phyloP scores from a whole-genome alignment of 2,329 filamentous ascomycete species.

The Exophiala sp. region DNA sequence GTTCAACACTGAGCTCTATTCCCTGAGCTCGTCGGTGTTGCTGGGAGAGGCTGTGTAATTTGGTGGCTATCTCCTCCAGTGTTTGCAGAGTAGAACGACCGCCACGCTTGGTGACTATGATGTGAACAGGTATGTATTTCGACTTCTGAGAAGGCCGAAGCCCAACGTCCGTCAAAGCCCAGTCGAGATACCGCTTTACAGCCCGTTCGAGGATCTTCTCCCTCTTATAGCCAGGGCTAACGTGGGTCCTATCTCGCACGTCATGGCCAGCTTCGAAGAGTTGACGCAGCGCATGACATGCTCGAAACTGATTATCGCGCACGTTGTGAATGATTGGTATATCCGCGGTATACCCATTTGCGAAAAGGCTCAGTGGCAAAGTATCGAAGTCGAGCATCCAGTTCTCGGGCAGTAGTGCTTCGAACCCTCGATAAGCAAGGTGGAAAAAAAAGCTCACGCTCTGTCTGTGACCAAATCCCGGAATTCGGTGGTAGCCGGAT shows the following conservation, averaged over 20 bases:
- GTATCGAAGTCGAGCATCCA: slow-evolving; percentile 52
- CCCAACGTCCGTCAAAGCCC: slow-evolving; percentile 48
- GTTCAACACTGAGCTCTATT: slow-evolving; percentile 21
- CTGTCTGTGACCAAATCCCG: slow-evolving; percentile 47
- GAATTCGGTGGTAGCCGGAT: slow-evolving; percentile 35
- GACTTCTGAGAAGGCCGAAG: slow-evolving; percentile 35
- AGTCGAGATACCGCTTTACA: slow-evolving; percentile 47
- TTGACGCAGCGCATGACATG: slow-evolving; percentile 46
- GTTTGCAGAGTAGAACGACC: slow-evolving; percentile 38
- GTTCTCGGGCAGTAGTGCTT: slow-evolving; percentile 48
- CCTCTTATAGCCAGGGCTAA: slow-evolving; percentile 30
- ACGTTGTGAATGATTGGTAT: slow-evolving; percentile 43
- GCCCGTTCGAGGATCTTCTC: slow-evolving; percentile 27
- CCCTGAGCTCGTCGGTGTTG: slow-evolving; percentile 37
- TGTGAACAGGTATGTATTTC: slow-evolving; percentile 41
- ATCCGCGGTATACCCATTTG: slow-evolving; percentile 32
- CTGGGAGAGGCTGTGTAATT: slow-evolving; percentile 40
- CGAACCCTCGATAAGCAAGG: slow-evolving; percentile 51
- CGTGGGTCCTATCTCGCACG: slow-evolving; percentile 46
- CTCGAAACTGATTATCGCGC: slow-evolving; percentile 43
- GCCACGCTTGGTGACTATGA: slow-evolving; percentile 39
- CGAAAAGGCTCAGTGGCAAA: slow-evolving; percentile 50
- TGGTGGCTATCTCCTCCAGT: slow-evolving; percentile 40
- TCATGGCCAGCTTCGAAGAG: slow-evolving; percentile 48
- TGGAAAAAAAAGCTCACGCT: slow-evolving; percentile 50